A percentile compares a stretch with the other conserved stretches of the same genome.
These are phyloP conservation scores for Yarrowia sp. DNA, from an alignment of 805 yeast genomes.

Conservation along the genomic window DNA sequence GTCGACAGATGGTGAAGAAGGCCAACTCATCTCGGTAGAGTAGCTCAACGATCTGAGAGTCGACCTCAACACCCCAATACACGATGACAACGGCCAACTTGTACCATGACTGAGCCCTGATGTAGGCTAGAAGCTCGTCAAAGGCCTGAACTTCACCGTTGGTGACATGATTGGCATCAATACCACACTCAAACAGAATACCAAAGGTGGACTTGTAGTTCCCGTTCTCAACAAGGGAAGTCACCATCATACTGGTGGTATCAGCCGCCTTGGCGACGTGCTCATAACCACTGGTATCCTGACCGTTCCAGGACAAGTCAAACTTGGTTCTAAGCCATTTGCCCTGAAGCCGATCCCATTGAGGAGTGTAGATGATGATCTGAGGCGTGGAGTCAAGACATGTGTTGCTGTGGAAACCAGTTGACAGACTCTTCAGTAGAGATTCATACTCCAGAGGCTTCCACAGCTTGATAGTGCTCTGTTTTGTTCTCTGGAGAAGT, in stretches of 20 bases:
- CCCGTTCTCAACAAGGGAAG: constrained; percentile 4
- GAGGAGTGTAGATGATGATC: constrained; percentile 46
- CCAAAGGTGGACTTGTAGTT: constrained; percentile 18
- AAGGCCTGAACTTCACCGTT: constrained; percentile 14
- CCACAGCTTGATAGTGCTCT: constrained; percentile 38
- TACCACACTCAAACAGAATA: constrained; percentile 23
- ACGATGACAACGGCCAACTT: constrained; percentile 21
- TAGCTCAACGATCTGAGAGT: background rate
- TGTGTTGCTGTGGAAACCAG: constrained; percentile 7
- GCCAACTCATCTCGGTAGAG: constrained; percentile 5
- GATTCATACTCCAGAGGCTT: constrained; percentile 39
- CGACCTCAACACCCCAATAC: constrained; percentile 27
- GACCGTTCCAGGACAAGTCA: constrained; percentile 50
- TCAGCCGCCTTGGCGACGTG: constrained; percentile 14
- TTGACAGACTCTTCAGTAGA: background rate
- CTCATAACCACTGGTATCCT: constrained; percentile 16
- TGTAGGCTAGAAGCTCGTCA: constrained; percentile 10
- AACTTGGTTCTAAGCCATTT: constrained; percentile 60
- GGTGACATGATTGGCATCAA: constrained; percentile 17
- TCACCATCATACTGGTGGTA: constrained; percentile 3
- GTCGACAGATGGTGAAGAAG: constrained; percentile 23
- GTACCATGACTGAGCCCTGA: constrained; percentile 26
- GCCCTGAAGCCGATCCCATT: constrained; percentile 57
- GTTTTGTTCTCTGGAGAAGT: constrained; percentile 11
- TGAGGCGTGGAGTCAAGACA: constrained; percentile 17